Conservation (phyloP, 805 yeast species). For the Spathaspora girioi region DNA sequence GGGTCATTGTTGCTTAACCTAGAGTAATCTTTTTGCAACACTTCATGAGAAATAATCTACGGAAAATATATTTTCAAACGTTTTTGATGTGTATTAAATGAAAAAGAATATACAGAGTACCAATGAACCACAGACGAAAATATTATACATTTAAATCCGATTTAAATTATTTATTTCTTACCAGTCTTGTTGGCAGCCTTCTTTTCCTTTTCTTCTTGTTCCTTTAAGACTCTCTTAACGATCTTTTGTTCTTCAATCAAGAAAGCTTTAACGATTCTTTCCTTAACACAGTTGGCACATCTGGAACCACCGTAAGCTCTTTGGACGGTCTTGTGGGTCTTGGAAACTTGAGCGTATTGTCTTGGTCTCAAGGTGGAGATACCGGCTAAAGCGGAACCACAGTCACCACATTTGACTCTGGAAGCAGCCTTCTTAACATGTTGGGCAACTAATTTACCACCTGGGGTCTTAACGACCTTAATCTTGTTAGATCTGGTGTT, state of each 20-base stretch:
- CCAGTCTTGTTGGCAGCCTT: constrained; percentile 35
- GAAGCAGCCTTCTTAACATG: constrained; percentile 91
- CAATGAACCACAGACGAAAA: constrained; percentile 4
- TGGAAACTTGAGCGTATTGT: constrained; percentile 91
- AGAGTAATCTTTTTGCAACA: constrained; percentile 3
- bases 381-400: constrained; percentile 81
- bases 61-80: background rate
- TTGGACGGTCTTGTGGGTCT: constrained; percentile 96
- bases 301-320: constrained; percentile 99
- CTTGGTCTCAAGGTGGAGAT: constrained; percentile 96
- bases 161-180: constrained; percentile 23
- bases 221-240: constrained; percentile 98
- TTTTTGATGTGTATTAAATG: constrained; percentile 1
- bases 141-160: constrained; percentile 5
- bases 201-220: constrained; percentile 86
- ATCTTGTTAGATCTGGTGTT: constrained; percentile 99
- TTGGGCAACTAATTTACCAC: constrained; percentile 98
- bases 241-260: constrained; percentile 99
- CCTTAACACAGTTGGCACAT: constrained; percentile 98
- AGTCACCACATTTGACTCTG: constrained; percentile 87
- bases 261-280: constrained; percentile 99
- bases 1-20: background rate
- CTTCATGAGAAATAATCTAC: constrained; percentile 1
- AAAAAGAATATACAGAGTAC: constrained; percentile 6
- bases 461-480: constrained; percentile 99